Base-by-base conservation (phyloP, 2,329 filamentous ascomycete genomes). In the Arthrobotrys iridis region DNA sequence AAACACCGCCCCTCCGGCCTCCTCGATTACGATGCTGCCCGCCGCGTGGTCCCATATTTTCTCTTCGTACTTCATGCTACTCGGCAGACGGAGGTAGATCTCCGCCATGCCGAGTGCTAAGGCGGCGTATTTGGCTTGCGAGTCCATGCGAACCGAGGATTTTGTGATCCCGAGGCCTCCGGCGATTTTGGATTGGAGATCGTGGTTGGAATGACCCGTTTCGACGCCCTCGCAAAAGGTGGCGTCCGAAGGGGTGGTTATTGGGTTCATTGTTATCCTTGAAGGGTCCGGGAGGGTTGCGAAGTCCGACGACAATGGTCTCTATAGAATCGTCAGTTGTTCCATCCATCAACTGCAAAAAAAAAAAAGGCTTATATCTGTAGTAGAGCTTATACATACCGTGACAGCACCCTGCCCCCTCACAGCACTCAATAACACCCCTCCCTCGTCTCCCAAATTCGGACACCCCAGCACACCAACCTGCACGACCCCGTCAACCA, bases 41-140 rank as follows among this genome's bases (percentile, higher is more conserved):
- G 94, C 95, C 15, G 95, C 95, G 82, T 99, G 95, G 81, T 99
- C 95, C 95, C 95, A 99, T 79, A 99, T 99, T 88, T 99, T 99
- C 86, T 99, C 95, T 82, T 96, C 89, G 84, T 99, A 99, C 79
- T 90, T 91, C 81, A 88, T 91, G 74, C 3, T 57, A 26, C 92
- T 90, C 2, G 95, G 95, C 71, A 99, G 84, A 63, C 96, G 88
- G 70, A 99, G 87, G 84, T 99, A 99, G 78, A 99, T 90, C 81
- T 99, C 95, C 57, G 93, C 95, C 3, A 93, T 93, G 48, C 95
- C 95, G 77, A 95, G 87, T 35, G 95, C 95, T 81, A 99, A 96
- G 35, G 92, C 95, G 77, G 90, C 94, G 83, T 99, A 99, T 84
- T 99, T 99, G 79, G 95, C 94, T 84, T 99, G 95, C 60, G 92